phyloP scores from a whole-genome alignment of 2,329 filamentous ascomycete species.

The Fusarium torulosum region DNA sequence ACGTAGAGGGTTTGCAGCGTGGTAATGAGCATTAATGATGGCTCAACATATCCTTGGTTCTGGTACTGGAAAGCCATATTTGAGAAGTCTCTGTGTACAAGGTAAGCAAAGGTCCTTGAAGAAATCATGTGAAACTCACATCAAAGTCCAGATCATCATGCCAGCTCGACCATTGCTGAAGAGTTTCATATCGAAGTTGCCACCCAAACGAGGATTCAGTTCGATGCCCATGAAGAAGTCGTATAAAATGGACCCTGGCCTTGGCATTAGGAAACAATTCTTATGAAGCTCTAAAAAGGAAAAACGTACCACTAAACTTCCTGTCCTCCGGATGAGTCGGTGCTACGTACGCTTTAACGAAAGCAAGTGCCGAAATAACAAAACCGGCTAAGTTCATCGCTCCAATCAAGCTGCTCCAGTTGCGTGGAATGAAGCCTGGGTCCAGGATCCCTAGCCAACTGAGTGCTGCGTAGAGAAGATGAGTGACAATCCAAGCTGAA shows the following conservation, averaged over 20 bases:
- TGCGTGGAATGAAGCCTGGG: slow-evolving; percentile 56
- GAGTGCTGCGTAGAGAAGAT: slow-evolving; percentile 49
- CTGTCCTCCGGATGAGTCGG: slow-evolving; percentile 57
- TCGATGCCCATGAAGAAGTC: slow-evolving; percentile 63
- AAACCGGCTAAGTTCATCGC: slow-evolving; percentile 54
- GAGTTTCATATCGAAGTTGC: slow-evolving; percentile 60
- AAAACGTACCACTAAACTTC: slow-evolving; percentile 56
- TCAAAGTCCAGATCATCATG: slow-evolving; percentile 62
- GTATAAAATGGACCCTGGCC: slow-evolving; percentile 54
- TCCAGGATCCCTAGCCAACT: slow-evolving; percentile 51
- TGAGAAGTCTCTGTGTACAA: slow-evolving; percentile 42
- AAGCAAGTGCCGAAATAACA: slow-evolving; percentile 48
- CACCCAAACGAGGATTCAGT: slow-evolving; percentile 59
- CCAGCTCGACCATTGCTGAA: slow-evolving; percentile 63
- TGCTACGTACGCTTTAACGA: slow-evolving; percentile 55
- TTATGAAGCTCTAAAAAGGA: not conserved
- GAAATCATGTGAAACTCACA: slow-evolving; percentile 46
- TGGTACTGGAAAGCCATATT: slow-evolving; percentile 57
- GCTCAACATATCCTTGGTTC: slow-evolving; percentile 53
- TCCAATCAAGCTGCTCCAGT: slow-evolving; percentile 57
- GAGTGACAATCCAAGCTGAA: slow-evolving; percentile 55
- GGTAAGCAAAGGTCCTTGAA: slow-evolving; percentile 39
- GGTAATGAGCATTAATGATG: slow-evolving; percentile 56
- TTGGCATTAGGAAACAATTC: too few species aligned
- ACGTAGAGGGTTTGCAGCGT: slow-evolving; percentile 60